These are phyloP conservation scores for Botrytis medusae DNA, from an alignment of 2,329 filamentous ascomycete species.

Conservation along the genomic window DNA sequence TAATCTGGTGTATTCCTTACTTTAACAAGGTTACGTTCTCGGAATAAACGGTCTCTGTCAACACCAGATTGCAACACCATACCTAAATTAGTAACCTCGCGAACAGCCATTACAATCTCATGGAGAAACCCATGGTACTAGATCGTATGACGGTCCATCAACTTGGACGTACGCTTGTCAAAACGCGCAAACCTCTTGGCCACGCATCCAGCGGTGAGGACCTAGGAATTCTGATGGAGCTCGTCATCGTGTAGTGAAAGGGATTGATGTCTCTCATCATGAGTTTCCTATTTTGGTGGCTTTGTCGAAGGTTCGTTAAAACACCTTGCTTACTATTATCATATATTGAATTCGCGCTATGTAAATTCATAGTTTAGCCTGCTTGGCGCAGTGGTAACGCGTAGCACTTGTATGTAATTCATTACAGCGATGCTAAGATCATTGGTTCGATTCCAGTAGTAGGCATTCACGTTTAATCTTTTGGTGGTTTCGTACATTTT, in stretches of 20 bases:
- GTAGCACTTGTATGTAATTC: constrained; percentile 1
- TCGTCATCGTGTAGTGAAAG: neutral
- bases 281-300: too few relatives aligned
- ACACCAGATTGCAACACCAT: neutral
- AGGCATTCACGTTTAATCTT: neutral
- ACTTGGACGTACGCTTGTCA: neutral
- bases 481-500: neutral
- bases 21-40: too few relatives aligned
- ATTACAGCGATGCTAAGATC: constrained; percentile 4
- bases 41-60: too few relatives aligned
- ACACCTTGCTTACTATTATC: neutral
- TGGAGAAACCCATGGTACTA: neutral
- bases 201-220: neutral
- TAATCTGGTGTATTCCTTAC: rapidly evolving
- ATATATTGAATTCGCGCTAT: neutral
- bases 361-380: neutral
- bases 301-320: neutral
- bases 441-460: constrained; percentile 17
- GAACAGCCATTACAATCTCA: neutral
- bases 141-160: neutral
- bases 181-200: neutral
- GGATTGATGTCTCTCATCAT: too few relatives aligned
- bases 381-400: constrained; percentile 15
- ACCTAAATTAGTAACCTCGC: too few relatives aligned
- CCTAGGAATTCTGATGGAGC: neutral